Percentiles rank a stretch among this genome's conserved stretches.
phyloP scores from a whole-genome alignment of 2,329 filamentous ascomycete species.

The Nigrograna mackinnonii region DNA sequence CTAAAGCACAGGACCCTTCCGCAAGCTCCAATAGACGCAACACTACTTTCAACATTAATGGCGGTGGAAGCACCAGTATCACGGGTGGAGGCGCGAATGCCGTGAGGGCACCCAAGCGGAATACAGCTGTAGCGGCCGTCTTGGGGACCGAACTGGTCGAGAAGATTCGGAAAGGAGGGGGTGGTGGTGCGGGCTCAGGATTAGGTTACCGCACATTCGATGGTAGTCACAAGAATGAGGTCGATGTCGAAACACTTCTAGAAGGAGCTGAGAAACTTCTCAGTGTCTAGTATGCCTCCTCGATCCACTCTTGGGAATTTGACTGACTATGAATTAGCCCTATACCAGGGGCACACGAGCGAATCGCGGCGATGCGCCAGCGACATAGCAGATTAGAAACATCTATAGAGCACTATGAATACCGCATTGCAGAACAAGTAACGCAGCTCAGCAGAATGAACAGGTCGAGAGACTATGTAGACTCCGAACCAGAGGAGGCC shows the following conservation, averaged over 20 bases:
- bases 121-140: slow-evolving; percentile 87
- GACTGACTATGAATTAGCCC: slow-evolving; percentile 53
- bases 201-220: slow-evolving; percentile 47
- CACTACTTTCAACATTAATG: slow-evolving; percentile 50
- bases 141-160: slow-evolving; percentile 86
- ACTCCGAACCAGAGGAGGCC: slow-evolving; percentile 55
- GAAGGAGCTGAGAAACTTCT: slow-evolving; percentile 89
- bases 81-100: slow-evolving; percentile 43
- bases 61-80: slow-evolving; percentile 29
- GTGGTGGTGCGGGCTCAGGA: slow-evolving; percentile 55
- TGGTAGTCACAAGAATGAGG: slow-evolving; percentile 63
- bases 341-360: slow-evolving; percentile 75
- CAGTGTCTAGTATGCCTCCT: slow-evolving; percentile 72
- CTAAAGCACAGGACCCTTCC: slow-evolving; percentile 51
- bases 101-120: slow-evolving; percentile 63
- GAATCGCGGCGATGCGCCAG: slow-evolving; percentile 72
- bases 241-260: slow-evolving; percentile 85
- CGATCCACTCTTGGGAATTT: too few relatives aligned
- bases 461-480: slow-evolving; percentile 58
- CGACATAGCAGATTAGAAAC: slow-evolving; percentile 72
- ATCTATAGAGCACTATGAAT: slow-evolving; percentile 81
- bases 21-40: slow-evolving; percentile 47
- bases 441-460: slow-evolving; percentile 75
- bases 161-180: slow-evolving; percentile 67
- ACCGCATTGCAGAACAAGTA: slow-evolving; percentile 75